Percentiles rank a stretch among this genome's conserved stretches.
Conservation (phyloP, 2,329 filamentous ascomycete genomes). For the Blastomyces percursus region DNA sequence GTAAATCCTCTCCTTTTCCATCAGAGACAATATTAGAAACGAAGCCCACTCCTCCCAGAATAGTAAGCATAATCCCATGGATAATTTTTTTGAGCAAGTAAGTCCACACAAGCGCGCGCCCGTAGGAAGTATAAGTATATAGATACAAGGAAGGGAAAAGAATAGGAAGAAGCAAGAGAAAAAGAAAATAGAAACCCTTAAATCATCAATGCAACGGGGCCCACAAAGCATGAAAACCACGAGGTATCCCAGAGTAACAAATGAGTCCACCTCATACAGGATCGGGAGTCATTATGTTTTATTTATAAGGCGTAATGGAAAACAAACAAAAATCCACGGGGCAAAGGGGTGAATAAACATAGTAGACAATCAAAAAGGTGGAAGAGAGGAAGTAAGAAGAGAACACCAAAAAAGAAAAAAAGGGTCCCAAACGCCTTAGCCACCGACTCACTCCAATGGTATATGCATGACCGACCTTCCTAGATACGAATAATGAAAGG, state of each 20-base stretch:
- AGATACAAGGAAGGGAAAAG: conserved; percentile 10
- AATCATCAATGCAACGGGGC: background rate
- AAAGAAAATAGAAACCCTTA: conserved; percentile 7
- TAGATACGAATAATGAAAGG: background rate
- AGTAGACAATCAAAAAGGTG: background rate
- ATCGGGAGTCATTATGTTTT: background rate
- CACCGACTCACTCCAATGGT: conserved; percentile 2
- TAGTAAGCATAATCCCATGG: background rate
- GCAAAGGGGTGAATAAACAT: background rate
- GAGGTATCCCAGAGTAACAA: background rate
- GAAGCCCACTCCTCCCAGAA: background rate
- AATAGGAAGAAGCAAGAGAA: conserved; percentile 11
- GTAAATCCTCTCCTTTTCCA: background rate
- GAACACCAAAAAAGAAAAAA: background rate
- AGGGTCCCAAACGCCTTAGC: background rate
- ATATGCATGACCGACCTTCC: background rate
- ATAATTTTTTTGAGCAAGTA: background rate
- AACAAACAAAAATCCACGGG: background rate
- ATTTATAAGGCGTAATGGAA: background rate
- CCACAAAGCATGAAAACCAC: background rate
- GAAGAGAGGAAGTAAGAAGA: background rate
- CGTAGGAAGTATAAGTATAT: conserved; percentile 6
- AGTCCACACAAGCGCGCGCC: background rate
- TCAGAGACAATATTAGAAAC: background rate
- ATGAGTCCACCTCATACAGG: background rate